Base-by-base conservation (phyloP, 495 filamentous ascomycete species). In the Trichocladium antarcticum region DNA sequence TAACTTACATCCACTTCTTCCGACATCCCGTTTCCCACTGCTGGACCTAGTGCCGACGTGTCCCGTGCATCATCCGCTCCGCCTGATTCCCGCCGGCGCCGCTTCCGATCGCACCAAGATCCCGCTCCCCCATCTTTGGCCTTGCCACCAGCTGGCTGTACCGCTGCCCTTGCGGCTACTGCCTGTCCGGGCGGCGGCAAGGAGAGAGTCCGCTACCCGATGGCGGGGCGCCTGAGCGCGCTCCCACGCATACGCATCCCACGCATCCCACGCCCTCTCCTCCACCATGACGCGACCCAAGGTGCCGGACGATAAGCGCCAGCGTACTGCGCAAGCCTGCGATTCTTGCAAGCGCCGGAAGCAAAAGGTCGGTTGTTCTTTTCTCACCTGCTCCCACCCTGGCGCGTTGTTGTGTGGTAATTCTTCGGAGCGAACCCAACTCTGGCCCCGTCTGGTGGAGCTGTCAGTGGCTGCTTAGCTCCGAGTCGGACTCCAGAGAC, bases 301-400 rank as follows among this genome's bases (percentile, higher is more conserved):
- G 61, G 77, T 82, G 47, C 74, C 77, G 50, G 76, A 76, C 51
- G 78, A 80, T 55, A 78, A 81, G 62, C 72, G 78, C 53, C 77
- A 80, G 59, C 71, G 78, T 45, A 81, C 75, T 51, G 78, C 78
- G 34, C 76, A 77, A 48, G 84, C 84, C 32, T 88, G 84, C 64
- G 81, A 86, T 55, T 82, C 77, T 57, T 88, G 84, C 69, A 88
- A 87, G 68, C 72, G 81, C 45, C 75, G 84, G 56, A 87, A 87
- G 66, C 83, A 86, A 67, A 86, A 86, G 72, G 78, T 79, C 53
- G 66, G 76, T 67, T 42, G 32, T 51, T 42, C 41, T 28, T 40
- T 10, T 49, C 49, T 60, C 44, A 20, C 29, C 38, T 34, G 9
- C 48, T 21, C 17, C 14, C 41, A n/a, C n/a, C n/a, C n/a, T n/a